phyloP scores from a whole-genome alignment of 208 protist species.

The Strigomonas galati region DNA sequence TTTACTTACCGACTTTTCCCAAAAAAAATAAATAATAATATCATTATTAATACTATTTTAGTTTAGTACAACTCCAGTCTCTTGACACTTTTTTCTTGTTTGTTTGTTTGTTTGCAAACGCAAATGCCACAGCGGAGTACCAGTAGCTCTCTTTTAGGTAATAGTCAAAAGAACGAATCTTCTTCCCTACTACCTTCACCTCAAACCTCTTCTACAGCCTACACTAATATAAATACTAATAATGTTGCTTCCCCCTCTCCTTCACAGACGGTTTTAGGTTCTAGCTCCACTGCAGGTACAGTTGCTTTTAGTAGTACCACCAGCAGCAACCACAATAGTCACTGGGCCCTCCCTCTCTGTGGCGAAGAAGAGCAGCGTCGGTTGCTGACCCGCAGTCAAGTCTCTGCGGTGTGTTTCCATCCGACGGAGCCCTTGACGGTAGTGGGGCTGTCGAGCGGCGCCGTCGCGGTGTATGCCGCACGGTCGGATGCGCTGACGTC shows the following conservation, averaged over 20 bases:
- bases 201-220: not conserved
- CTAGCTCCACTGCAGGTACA: not conserved
- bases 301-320: not conserved
- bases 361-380: not conserved
- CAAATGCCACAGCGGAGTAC: not conserved
- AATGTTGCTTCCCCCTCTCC: slow-evolving; percentile 1
- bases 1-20: not conserved
- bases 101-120: no score
- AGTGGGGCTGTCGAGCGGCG: no score
- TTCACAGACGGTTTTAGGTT: not conserved
- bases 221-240: not conserved
- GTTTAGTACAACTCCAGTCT: no score
- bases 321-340: slow-evolving; percentile 1
- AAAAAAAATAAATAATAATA: slow-evolving; percentile 14
- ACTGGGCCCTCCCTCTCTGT: not conserved
- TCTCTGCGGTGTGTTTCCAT: no score
- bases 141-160: not conserved
- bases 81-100: no score
- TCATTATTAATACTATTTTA: no score
- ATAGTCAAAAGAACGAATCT: not conserved
- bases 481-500: no score
- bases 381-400: not conserved
- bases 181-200: slow-evolving; percentile 1
- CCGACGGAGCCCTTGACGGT: no score
- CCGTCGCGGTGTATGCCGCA: no score